Conservation (phyloP, 257 asterid genomes). For the Agastache rugosa region DNA sequence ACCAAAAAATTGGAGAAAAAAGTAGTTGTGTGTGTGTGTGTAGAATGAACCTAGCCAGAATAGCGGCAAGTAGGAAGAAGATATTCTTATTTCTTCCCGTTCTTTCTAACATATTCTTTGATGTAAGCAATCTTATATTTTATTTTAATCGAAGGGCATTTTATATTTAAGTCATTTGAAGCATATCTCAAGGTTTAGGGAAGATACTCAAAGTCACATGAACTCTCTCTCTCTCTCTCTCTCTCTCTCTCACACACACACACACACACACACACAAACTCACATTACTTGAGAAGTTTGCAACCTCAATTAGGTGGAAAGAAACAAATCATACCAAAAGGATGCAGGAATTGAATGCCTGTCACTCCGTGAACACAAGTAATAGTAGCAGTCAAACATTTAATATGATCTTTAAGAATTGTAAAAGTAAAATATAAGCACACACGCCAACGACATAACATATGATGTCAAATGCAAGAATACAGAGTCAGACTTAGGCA, state of each 20-base stretch:
- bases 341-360: background rate
- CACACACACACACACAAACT: background rate
- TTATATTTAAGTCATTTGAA: background rate
- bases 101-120: background rate
- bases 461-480: slow-evolving; percentile 10
- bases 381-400: background rate
- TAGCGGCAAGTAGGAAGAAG: no score
- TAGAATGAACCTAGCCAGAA: background rate
- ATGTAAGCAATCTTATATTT: background rate
- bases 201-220: no score
- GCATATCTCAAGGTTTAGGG: background rate
- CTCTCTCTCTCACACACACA: no score
- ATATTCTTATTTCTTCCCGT: no score
- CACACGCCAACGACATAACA: background rate
- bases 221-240: background rate
- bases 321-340: background rate
- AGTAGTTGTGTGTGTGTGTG: background rate
- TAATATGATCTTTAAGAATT: background rate
- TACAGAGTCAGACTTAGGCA: background rate
- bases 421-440: background rate
- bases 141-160: no score
- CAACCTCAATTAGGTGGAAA: background rate
- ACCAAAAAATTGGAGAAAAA: background rate
- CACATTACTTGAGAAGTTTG: background rate
- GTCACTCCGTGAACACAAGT: background rate